Evolutionary conservation across 768 basidiomycete genomes (phyloP).

Genomic region (Fibroporia radiculosa): DNA sequence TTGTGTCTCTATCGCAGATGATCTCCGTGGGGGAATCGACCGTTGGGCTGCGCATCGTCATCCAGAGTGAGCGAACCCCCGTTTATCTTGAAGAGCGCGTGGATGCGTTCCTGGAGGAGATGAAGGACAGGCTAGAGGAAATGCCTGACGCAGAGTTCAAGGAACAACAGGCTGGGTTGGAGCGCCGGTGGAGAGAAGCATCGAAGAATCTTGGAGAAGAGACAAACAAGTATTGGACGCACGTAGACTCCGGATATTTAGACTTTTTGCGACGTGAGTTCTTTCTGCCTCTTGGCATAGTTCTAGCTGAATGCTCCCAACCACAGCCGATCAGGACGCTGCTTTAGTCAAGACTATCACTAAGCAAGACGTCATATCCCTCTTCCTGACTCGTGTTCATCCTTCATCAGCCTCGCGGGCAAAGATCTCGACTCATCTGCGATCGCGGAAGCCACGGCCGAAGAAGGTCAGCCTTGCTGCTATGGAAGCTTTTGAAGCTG

Average conservation of each 20-base stretch:
- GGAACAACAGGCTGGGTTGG: slow-evolving; percentile 70
- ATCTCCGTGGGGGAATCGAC: slow-evolving; percentile 55
- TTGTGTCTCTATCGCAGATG: slow-evolving; percentile 62
- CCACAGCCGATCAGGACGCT: slow-evolving; percentile 67
- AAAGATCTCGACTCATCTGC: slow-evolving; percentile 80
- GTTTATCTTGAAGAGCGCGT: slow-evolving; percentile 81
- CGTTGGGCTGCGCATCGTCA: slow-evolving; percentile 70
- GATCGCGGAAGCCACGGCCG: slow-evolving; percentile 55
- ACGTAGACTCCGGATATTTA: slow-evolving; percentile 72
- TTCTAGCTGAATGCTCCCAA: not conserved
- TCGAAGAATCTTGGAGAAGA: slow-evolving; percentile 89
- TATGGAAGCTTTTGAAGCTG: slow-evolving; percentile 49
- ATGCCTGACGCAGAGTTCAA: slow-evolving; percentile 70
- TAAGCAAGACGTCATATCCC: slow-evolving; percentile 63
- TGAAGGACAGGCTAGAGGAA: slow-evolving; percentile 57
- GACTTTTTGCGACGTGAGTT: slow-evolving; percentile 82
- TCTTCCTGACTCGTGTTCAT: slow-evolving; percentile 67
- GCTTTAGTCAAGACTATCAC: slow-evolving; percentile 52
- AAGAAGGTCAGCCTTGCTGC: slow-evolving; percentile 60
- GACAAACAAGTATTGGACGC: slow-evolving; percentile 52
- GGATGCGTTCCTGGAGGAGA: slow-evolving; percentile 75
- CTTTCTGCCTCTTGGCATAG: not conserved
- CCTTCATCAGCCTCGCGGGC: slow-evolving; percentile 60
- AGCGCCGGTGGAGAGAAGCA: slow-evolving; percentile 77
- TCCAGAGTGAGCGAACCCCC: slow-evolving; percentile 83